These are phyloP conservation scores for Pisolithus thermaeus DNA, from an alignment of 1,284 basidiomycete species.

Conservation along the genomic window DNA sequence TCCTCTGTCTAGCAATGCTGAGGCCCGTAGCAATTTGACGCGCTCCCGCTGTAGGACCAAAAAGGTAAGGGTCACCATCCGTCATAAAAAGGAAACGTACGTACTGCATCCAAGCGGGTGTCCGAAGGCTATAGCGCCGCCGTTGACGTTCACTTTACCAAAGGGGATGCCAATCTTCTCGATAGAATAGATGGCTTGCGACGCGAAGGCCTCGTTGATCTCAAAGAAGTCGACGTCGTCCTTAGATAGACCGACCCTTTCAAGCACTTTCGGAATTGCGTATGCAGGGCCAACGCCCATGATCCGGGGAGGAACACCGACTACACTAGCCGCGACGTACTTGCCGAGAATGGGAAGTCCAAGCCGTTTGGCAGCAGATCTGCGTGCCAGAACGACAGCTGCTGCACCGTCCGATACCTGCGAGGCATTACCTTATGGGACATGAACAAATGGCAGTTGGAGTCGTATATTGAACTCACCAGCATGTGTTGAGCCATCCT, in stretches of 20 bases:
- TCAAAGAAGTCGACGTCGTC: constrained; percentile 91
- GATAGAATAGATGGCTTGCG: constrained; percentile 79
- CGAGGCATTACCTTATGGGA: constrained; percentile 68
- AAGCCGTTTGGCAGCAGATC: constrained; percentile 83
- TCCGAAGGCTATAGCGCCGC: constrained; percentile 88
- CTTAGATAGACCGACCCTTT: constrained; percentile 65
- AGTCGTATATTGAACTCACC: constrained; percentile 33
- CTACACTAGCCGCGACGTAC: constrained; percentile 72
- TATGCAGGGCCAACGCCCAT: constrained; percentile 92
- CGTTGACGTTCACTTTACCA: constrained; percentile 82
- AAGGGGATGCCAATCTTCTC: constrained; percentile 71
- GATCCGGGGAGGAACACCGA: constrained; percentile 84
- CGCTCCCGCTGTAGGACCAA: constrained; percentile 59
- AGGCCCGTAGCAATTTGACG: constrained; percentile 85
- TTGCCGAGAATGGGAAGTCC: constrained; percentile 92
- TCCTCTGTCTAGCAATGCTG: constrained; percentile 76
- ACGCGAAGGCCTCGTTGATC: constrained; percentile 93
- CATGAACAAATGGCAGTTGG: not conserved
- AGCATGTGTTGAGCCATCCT: constrained; percentile 88
- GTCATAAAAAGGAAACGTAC: constrained; percentile 27
- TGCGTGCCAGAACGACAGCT: constrained; percentile 84
- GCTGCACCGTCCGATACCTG: constrained; percentile 97
- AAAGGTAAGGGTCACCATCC: not conserved
- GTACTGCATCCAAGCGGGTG: constrained; percentile 77
- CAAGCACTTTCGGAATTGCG: constrained; percentile 80